Evolutionary conservation across 768 basidiomycete species (phyloP), one percentile per base, ranked within the genome.

Genomic region (Russula lepida): DNA sequence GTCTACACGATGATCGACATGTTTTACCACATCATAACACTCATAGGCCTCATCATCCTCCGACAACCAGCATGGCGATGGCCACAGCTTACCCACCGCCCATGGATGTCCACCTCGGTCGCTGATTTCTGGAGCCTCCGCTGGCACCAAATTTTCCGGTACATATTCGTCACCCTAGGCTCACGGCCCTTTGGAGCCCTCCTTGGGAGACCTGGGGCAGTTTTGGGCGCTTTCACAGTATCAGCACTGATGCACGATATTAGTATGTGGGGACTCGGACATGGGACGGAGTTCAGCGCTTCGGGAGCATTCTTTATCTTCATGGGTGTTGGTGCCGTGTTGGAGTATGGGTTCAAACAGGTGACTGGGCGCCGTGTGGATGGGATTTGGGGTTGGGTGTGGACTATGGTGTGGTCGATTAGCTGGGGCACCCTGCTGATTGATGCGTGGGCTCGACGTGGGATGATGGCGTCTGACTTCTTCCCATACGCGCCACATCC

Each of bases 181-280:
- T 69, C 68, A 2, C 58, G 57, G 7, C 75, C 72, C 0, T 54
- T 81, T 28, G 68, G 69, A 33, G 67, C 67, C 56, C 58, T 81
- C 3, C 65, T 81, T 25, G 84, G 86, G 15, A 77, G 78, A 19
- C 56, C 68, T 3, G 84, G 82, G 6, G 72, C 69, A 4, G 72
- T 87, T 4, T 51, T 88, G 2, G 86, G 84, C 7, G 79, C 78
- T 4, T 89, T 89, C 68, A 48, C 78, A 1, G 60, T 80, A 6
- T 89, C 87, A 0, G 84, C 78, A 6, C 27, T 81, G 3, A 65
- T 88, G 4, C 88, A 90, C 59, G 77, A 82, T 62, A 39, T 80
- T 17, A 84, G 82, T 11, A 63, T 82, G 56, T 85, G 79, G 76
- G 83, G 81, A 4, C 79, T 87, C 80, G 80, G 78, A 2, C 74